Evolutionary conservation across 163 green algal genomes (phyloP).

Genomic region (Scenedesmus sp.): DNA sequence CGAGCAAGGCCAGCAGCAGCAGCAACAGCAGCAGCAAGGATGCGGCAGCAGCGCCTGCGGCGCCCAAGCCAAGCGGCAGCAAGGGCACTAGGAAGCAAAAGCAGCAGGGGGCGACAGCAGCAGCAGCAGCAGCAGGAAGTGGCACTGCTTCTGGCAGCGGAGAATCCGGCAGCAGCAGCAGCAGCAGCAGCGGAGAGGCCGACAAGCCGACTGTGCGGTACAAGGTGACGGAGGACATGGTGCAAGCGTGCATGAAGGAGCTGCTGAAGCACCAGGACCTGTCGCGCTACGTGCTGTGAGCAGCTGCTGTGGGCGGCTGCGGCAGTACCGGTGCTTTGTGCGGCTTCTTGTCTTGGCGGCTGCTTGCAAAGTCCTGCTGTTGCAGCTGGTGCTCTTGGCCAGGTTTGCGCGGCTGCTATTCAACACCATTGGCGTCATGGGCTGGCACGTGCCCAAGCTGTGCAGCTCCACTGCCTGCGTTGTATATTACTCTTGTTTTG

Average conservation of each 20-base stretch:
- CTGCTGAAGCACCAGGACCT: conserved; percentile 92
- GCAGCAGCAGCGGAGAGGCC: conserved; percentile 29
- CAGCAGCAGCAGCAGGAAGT: neutral
- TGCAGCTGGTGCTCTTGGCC: neutral
- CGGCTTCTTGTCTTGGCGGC: neutral
- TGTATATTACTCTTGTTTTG: no score
- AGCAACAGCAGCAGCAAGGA: conserved; percentile 56
- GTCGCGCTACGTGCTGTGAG: conserved; percentile 82
- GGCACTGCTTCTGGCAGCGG: neutral
- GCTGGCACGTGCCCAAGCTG: neutral
- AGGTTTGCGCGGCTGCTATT: neutral
- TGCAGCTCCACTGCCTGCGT: neutral
- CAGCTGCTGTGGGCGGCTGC: neutral
- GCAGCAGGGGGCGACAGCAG: neutral
- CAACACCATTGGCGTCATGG: neutral
- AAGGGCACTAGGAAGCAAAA: neutral
- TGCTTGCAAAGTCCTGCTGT: neutral
- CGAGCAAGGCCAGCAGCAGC: conserved; percentile 70
- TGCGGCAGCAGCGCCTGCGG: neutral
- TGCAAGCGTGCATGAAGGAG: conserved; percentile 79
- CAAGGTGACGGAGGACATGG: conserved; percentile 77
- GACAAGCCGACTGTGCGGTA: conserved; percentile 55
- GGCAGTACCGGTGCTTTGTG: no score
- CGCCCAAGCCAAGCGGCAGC: neutral
- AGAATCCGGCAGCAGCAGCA: neutral